These are phyloP conservation scores for Acer yangbiense DNA, from an alignment of 345 rosid species.

Conservation along the genomic window DNA sequence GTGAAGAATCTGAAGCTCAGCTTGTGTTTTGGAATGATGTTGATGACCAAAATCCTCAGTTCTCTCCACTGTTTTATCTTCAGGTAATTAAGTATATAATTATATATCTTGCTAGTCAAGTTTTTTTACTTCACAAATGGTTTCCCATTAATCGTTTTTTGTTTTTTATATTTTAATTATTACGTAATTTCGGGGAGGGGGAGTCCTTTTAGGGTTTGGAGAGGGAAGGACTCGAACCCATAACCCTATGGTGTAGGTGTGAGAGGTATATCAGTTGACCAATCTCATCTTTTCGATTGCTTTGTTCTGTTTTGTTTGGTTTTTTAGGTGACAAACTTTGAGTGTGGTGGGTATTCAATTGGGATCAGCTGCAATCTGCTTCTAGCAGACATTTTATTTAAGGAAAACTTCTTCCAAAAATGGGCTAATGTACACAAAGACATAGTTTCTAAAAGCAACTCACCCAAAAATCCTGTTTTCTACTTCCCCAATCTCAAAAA, in stretches of 20 bases:
- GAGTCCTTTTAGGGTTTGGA: too few relatives aligned
- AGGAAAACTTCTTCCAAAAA: constrained; percentile 47
- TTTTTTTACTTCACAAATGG: neutral
- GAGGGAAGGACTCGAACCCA: too few relatives aligned
- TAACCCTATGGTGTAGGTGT: too few relatives aligned
- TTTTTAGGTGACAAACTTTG: constrained; percentile 77
- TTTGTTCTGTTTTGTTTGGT: too few relatives aligned
- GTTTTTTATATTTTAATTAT: too few relatives aligned
- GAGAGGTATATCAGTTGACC: too few relatives aligned
- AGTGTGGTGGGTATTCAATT: constrained; percentile 84
- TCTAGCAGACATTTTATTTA: constrained; percentile 53
- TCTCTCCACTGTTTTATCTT: constrained; percentile 69
- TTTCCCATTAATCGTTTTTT: too few relatives aligned
- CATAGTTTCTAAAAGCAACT: constrained; percentile 23
- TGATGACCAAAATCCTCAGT: constrained; percentile 63
- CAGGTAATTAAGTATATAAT: constrained; percentile 42
- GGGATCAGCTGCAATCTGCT: constrained; percentile 84
- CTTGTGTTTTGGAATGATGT: constrained; percentile 78
- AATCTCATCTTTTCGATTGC: too few relatives aligned
- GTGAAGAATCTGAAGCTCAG: constrained; percentile 48
- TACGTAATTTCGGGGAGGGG: too few relatives aligned
- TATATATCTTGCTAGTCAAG: neutral
- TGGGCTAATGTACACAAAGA: too few relatives aligned
- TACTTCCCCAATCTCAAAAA: constrained; percentile 49
- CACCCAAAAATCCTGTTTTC: constrained; percentile 44